Base-by-base conservation (phyloP, 805 yeast species). In the Monosporozyma aerobia region DNA sequence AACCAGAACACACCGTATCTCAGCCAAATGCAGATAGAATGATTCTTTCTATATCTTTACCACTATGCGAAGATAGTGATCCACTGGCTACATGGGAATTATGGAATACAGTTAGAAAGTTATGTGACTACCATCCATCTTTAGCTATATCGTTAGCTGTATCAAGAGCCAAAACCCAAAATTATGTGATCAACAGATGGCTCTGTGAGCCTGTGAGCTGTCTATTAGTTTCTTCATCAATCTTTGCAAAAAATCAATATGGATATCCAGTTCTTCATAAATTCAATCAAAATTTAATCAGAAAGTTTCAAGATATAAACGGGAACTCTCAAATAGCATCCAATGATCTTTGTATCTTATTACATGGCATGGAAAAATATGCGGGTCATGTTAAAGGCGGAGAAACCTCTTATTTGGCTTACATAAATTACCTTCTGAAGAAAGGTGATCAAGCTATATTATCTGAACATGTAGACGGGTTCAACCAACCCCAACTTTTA, bases 141-240 rank as follows among this genome's bases (percentile, higher is more conserved):
- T 67, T 85, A 50, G 81, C 87, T n/a, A 81, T 89, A 51, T 87
- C 88, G 4, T 71, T 86, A 37, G 94, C 84, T 39, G 76, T 90
- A 23, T 90, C 95, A 33, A 81, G 81, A 53, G 73, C 73, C 39
- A 72, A 72, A 49, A 75, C 79, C 1, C 83, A 85, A 1, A 69
- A 69, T 3, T 62, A 63, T 51, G 79, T 82, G 2, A 59, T 80
- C 3, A 73, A 77, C 25, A 69, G 89, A 52, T 85, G 90, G 90
- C 65, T 79, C 52, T 72, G 83, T 27, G 90, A 85, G 64, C 89
- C 89, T 0, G 77, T 85, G 1, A 72, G 78, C 5, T 77, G 80
- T 62, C 69, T 83, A 19, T 63, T 83, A 44, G 60, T 84, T 3
- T 78, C 87, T 0, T 74, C 80, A 2, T 72, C 81, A 2, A 70